Evolutionary conservation across 129 eudicot genomes (phyloP).

Genomic region (Smallanthus sonchifolius): DNA sequence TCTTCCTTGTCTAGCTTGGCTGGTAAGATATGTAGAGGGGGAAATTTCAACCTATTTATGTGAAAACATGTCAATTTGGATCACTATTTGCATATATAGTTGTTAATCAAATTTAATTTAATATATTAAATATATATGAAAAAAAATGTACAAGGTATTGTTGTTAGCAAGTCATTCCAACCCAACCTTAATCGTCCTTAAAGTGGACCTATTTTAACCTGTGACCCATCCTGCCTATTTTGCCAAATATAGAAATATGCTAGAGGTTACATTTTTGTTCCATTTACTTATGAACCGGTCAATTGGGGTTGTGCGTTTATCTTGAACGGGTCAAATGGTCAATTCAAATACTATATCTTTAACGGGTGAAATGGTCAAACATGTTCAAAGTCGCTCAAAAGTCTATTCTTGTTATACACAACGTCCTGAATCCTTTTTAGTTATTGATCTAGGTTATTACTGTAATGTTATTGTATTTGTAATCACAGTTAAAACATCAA

Average conservation of each 20-base stretch:
- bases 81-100: background rate
- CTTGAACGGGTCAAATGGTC: background rate
- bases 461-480: background rate
- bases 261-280: background rate
- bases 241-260: background rate
- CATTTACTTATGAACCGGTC: background rate
- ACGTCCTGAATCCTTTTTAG: no score
- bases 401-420: no score
- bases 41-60: background rate
- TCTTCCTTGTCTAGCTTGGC: conserved; percentile 57
- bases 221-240: background rate
- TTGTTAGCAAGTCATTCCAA: background rate
- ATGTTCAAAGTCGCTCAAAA: background rate
- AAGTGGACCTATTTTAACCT: background rate
- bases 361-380: background rate
- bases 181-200: background rate
- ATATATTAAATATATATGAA: background rate
- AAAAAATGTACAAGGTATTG: background rate
- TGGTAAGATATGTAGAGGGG: conserved; percentile 40
- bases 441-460: background rate
- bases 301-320: background rate
- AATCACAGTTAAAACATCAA: background rate
- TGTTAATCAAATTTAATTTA: background rate
- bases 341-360: background rate
- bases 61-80: background rate